These are phyloP conservation scores for Novymonas esmeraldas DNA, from an alignment of 208 protist genomes.

Conservation along the genomic window DNA sequence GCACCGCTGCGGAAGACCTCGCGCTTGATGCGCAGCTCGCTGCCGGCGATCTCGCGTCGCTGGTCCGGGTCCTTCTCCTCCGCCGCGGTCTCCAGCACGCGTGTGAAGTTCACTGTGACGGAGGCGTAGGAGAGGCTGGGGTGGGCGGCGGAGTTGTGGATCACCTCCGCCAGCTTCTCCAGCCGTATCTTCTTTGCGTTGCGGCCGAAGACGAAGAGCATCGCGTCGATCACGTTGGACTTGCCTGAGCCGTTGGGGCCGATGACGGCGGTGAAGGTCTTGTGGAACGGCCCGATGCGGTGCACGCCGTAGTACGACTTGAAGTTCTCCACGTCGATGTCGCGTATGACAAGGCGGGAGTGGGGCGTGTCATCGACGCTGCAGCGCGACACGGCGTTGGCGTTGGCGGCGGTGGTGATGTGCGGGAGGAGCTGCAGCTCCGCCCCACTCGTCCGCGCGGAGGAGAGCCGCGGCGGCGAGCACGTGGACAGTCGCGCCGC, in stretches of 20 bases:
- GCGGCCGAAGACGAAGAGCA: slow-evolving; percentile 99
- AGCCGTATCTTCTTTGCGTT: slow-evolving; percentile 98
- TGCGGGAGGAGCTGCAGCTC: slow-evolving; percentile 24
- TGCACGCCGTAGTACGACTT: slow-evolving; percentile 99
- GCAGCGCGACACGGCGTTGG: too few relatives aligned
- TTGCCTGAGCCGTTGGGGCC: slow-evolving; percentile 99
- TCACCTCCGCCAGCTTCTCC: slow-evolving; percentile 97
- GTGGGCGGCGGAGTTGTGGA: slow-evolving; percentile 98
- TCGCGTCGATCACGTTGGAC: slow-evolving; percentile 99
- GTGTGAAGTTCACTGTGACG: slow-evolving; percentile 98
- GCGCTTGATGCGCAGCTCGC: slow-evolving; percentile 94
- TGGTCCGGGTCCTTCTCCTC: slow-evolving; percentile 61
- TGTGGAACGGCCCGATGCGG: slow-evolving; percentile 99
- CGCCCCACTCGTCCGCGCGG: slow-evolving; percentile 25
- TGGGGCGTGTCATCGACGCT: slow-evolving; percentile 1
- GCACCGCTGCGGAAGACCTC: slow-evolving; percentile 89
- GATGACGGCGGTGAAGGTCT: slow-evolving; percentile 99
- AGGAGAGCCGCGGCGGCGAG: slow-evolving; percentile 6
- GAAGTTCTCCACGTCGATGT: slow-evolving; percentile 99
- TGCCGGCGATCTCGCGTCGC: slow-evolving; percentile 89
- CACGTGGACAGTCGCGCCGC: slow-evolving; percentile 9
- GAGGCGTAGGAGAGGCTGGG: slow-evolving; percentile 90
- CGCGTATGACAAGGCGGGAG: slow-evolving; percentile 95
- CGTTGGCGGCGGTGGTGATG: neutral
- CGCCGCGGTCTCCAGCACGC: slow-evolving; percentile 87